Evolutionary conservation across 805 yeast species (phyloP), one percentile per base, ranked within the genome.

Genomic region (Yamadazyma kitorensis): DNA sequence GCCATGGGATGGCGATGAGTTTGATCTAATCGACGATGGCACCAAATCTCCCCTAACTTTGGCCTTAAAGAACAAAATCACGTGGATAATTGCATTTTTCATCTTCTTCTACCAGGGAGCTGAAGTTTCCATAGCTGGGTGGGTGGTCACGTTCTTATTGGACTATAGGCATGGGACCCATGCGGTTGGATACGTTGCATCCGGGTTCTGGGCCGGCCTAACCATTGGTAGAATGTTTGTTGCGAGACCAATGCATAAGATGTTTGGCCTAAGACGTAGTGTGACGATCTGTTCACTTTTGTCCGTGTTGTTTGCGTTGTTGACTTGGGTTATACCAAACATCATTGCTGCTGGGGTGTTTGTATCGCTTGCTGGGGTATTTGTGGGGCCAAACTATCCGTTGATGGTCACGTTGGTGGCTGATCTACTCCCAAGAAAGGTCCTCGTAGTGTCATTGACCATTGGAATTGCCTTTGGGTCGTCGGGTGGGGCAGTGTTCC

Each of bases 201-300:
- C 86, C 4, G 82, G 85, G 12, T 82, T 72, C 51, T 82, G 88
- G 87, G 71, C 73, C 15, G 91, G 91, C 1, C 52, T 82, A 16
- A 77, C 88, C 0, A 41, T 71, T 9, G 89, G 89, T 0, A 61
- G 91, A 41, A 52, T 82, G 22, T 43, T 63, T 2, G 54, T 82
- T 4, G 72, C 77, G 1, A 55, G 65, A 17, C 40, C 53, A 0
- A 44, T 68, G 12, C 67, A 67, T 33, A 57, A 55, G 27, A 33
- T 41, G 6, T 31, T 68, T 13, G 78, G 78, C 4, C 64, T 68
- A 4, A 59, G 75, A 39, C 54, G 77, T 37, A 63, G 71, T 5
- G 68, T 71, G 24, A 44, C 63, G n/a, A 27, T 72, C 11, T 43
- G 63, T 33, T 37, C 60, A 2, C 3, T 57, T 0, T 20, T 52